Conservation (phyloP, 2,329 filamentous ascomycete species). For the Talaromyces sp. region DNA sequence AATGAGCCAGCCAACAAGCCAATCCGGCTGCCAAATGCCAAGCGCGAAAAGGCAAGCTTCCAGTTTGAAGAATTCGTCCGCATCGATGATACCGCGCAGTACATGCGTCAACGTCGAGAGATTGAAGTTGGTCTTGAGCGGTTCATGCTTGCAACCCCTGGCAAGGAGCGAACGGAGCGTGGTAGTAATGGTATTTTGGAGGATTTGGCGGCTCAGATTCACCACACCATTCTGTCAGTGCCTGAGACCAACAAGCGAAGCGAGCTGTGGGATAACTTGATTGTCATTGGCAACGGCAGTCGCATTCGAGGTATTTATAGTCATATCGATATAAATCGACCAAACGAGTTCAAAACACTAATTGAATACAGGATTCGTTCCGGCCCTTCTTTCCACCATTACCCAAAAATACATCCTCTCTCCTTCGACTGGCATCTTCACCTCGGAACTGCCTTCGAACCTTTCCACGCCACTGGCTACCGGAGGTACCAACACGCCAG, state of each 20-base stretch:
- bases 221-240: constrained; percentile 75
- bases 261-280: constrained; percentile 83
- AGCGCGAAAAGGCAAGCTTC: constrained; percentile 55
- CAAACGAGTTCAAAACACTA: neutral
- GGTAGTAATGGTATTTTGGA: constrained; percentile 64
- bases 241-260: constrained; percentile 80
- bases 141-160: constrained; percentile 52
- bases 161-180: constrained; percentile 24
- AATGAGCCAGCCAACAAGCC: constrained; percentile 44
- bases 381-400: constrained; percentile 77
- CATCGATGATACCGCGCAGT: constrained; percentile 49
- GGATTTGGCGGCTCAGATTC: constrained; percentile 75
- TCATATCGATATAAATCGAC: neutral
- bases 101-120: constrained; percentile 47
- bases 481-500: constrained; percentile 81
- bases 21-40: constrained; percentile 53
- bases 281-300: constrained; percentile 85
- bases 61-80: constrained; percentile 56
- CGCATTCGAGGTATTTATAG: constrained; percentile 49
- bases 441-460: constrained; percentile 90
- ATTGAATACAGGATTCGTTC: constrained; percentile 65
- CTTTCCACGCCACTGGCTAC: constrained; percentile 87
- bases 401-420: constrained; percentile 81
- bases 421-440: constrained; percentile 93
- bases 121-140: constrained; percentile 59